Conservation (phyloP, 768 basidiomycete species). For the Lentinula boryana region DNA sequence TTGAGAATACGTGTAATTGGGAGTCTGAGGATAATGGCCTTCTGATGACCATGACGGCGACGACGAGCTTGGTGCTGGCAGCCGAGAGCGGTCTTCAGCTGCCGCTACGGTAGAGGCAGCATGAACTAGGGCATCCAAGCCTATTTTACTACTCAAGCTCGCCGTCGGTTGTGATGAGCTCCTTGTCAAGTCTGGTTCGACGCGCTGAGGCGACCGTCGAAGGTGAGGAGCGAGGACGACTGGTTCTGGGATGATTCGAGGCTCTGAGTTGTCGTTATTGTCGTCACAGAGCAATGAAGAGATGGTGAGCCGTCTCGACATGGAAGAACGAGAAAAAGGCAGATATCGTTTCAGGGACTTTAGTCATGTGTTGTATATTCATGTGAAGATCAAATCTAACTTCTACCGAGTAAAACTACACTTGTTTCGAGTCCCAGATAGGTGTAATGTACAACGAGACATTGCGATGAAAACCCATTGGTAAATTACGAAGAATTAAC, state of each 20-base stretch:
- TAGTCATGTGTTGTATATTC: neutral
- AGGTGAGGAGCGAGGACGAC: conserved; percentile 28
- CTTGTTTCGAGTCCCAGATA: neutral
- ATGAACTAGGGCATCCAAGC: conserved; percentile 65
- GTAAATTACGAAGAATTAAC: conserved; percentile 59
- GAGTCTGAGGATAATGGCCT: neutral
- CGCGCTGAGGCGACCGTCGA: conserved; percentile 9
- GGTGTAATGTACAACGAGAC: conserved; percentile 74
- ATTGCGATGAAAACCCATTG: conserved; percentile 75
- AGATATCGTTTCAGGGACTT: neutral
- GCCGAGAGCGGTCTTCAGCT: conserved; percentile 54
- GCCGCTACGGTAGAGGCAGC: conserved; percentile 31
- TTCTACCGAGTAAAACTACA: neutral
- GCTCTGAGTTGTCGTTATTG: conserved; percentile 16
- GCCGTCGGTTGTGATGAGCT: conserved; percentile 1
- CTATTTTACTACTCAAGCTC: conserved; percentile 14
- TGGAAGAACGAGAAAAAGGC: conserved; percentile 13
- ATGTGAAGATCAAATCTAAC: neutral
- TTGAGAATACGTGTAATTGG: neutral
- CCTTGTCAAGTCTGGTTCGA: neutral
- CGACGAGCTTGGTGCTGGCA: conserved; percentile 16
- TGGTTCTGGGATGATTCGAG: conserved; percentile 17
- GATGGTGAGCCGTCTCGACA: conserved; percentile 65
- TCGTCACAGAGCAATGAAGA: conserved; percentile 67
- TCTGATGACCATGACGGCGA: neutral